Conservation (phyloP, 108 stramenopile genomes). For the Nannochloropsis salina region DNA sequence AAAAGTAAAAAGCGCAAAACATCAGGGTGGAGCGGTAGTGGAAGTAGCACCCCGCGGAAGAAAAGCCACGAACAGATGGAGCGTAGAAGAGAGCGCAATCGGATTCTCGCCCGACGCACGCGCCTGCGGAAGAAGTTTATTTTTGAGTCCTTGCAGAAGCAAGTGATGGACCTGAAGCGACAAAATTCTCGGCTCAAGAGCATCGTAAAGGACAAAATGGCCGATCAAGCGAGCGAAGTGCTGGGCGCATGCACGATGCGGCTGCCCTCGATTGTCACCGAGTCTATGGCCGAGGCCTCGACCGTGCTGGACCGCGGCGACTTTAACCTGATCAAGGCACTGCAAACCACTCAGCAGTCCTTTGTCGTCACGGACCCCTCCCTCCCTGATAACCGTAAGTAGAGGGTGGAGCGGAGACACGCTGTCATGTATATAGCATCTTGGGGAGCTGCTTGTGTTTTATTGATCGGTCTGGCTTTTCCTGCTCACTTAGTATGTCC, state of each 20-base stretch:
- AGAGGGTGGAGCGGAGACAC: not conserved
- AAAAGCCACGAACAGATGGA: constrained; percentile 59
- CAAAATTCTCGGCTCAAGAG: constrained; percentile 40
- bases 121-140: constrained; percentile 96
- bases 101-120: constrained; percentile 84
- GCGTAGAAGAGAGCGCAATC: constrained; percentile 83
- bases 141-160: constrained; percentile 79
- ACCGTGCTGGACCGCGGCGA: constrained; percentile 79
- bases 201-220: constrained; percentile 33
- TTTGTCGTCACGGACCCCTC: constrained; percentile 92
- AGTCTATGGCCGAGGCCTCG: constrained; percentile 48
- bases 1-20: constrained; percentile 19
- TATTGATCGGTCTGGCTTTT: too few species aligned
- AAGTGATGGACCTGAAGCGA: constrained; percentile 39
- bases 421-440: too few species aligned
- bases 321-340: constrained; percentile 90
- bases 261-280: constrained; percentile 43
- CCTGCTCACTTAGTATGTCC: not conserved
- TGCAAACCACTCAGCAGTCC: constrained; percentile 92
- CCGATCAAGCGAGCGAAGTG: not conserved
- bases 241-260: not conserved
- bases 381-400: constrained; percentile 82
- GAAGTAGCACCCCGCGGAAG: not conserved
- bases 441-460: too few species aligned
- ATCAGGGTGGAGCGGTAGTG: not conserved